Evolutionary conservation across 78 protist species (phyloP).

Genomic region (Emiliania huxleyi): DNA sequence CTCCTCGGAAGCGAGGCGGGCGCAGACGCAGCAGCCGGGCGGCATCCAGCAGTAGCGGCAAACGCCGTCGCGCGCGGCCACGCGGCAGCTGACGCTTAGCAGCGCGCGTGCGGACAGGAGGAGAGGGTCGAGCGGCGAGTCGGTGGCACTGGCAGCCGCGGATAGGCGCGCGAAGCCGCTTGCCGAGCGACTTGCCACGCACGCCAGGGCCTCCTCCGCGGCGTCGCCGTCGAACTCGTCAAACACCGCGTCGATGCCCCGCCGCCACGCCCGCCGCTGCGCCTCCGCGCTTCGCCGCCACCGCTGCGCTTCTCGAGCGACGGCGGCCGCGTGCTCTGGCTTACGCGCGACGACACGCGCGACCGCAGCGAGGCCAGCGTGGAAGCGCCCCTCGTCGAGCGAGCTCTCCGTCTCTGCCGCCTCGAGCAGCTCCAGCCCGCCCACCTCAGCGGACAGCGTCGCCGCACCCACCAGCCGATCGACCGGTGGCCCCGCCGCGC

Average conservation of each 20-base stretch:
- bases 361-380: background rate
- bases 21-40: background rate
- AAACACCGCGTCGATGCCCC: background rate
- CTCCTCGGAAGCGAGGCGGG: background rate
- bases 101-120: background rate
- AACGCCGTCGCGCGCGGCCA: background rate
- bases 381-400: background rate
- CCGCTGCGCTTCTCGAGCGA: background rate
- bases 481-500: background rate
- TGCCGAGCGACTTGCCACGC: too few species aligned
- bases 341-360: background rate
- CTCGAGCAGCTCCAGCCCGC: background rate
- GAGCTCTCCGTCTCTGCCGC: background rate
- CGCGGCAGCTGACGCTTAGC: background rate
- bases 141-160: too few species aligned
- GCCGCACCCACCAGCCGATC: background rate
- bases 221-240: background rate
- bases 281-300: background rate
- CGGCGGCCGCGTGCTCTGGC: background rate
- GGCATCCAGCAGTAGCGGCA: slow-evolving; percentile 15
- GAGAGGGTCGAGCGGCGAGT: too few species aligned
- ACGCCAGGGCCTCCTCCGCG: too few species aligned
- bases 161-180: too few species aligned
- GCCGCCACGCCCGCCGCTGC: background rate
- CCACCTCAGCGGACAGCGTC: background rate